phyloP scores from a whole-genome alignment of 768 basidiomycete genomes.

The Hygrocybe coccinea region DNA sequence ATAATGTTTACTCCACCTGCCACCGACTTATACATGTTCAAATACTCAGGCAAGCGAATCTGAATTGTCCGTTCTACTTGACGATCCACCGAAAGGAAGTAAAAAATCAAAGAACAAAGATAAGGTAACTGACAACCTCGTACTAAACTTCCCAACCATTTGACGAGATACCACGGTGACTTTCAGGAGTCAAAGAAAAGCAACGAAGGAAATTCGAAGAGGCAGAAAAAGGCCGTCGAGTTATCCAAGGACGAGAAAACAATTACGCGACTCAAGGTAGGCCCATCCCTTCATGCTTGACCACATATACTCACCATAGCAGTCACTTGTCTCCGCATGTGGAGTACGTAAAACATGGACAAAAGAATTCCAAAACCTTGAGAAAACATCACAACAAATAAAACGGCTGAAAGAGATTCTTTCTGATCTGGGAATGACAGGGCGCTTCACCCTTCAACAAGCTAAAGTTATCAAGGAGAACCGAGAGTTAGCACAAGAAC shows the following conservation, averaged over 20 bases:
- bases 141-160: neutral
- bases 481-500: slow-evolving; percentile 72
- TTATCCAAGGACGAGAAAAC: slow-evolving; percentile 63
- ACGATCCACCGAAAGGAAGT: slow-evolving; percentile 50
- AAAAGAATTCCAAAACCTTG: slow-evolving; percentile 60
- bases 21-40: neutral
- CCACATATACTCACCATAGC: slow-evolving; percentile 36
- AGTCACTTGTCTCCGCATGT: slow-evolving; percentile 70
- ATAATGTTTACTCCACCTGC: neutral
- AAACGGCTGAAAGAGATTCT: slow-evolving; percentile 60
- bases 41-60: slow-evolving; percentile 45
- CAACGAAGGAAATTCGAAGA: slow-evolving; percentile 28
- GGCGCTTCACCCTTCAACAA: slow-evolving; percentile 72
- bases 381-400: slow-evolving; percentile 58
- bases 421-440: slow-evolving; percentile 72
- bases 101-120: slow-evolving; percentile 37
- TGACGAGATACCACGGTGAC: slow-evolving; percentile 3
- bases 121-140: slow-evolving; percentile 21
- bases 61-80: slow-evolving; percentile 55
- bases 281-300: slow-evolving; percentile 1
- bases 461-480: slow-evolving; percentile 69
- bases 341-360: slow-evolving; percentile 76
- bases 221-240: slow-evolving; percentile 29
- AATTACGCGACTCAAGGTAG: slow-evolving; percentile 70
- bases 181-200: slow-evolving; percentile 19